phyloP scores from a whole-genome alignment of 495 filamentous ascomycete genomes.

The Evansstolkia leycettana region DNA sequence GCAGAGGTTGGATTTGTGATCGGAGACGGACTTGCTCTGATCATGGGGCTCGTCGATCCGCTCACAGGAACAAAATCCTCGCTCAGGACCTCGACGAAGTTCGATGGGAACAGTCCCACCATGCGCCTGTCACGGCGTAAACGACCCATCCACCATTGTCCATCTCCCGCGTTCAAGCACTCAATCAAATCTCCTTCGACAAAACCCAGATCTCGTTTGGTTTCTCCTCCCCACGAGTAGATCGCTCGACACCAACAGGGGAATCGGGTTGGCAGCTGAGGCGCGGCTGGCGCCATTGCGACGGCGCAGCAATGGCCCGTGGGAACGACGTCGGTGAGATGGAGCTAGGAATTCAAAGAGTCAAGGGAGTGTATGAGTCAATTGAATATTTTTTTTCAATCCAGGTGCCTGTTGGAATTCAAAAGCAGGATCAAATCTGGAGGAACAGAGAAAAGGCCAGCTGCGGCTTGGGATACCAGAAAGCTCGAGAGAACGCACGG shows the following conservation, averaged over 20 bases:
- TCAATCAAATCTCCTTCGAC: slow-evolving; percentile 97
- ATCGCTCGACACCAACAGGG: slow-evolving; percentile 93
- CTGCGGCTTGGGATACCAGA: neutral
- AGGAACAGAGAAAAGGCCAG: neutral
- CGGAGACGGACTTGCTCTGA: slow-evolving; percentile 21
- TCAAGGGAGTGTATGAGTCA: neutral
- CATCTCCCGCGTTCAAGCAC: slow-evolving; percentile 94
- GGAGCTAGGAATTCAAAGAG: neutral
- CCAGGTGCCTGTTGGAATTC: too few relatives aligned
- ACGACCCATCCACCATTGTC: slow-evolving; percentile 95
- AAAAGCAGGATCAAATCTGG: too few relatives aligned
- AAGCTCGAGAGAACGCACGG: slow-evolving; percentile 4
- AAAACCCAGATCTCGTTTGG: slow-evolving; percentile 87
- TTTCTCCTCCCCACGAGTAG: slow-evolving; percentile 97
- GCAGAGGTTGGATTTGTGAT: slow-evolving; percentile 35
- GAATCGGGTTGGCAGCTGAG: slow-evolving; percentile 69
- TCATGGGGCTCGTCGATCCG: slow-evolving; percentile 63
- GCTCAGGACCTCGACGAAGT: slow-evolving; percentile 85
- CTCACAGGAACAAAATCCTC: slow-evolving; percentile 72
- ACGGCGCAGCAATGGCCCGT: neutral
- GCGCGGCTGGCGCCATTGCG: slow-evolving; percentile 47
- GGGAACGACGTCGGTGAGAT: neutral
- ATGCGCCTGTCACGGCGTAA: slow-evolving; percentile 75
- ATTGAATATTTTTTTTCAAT: too few relatives aligned
- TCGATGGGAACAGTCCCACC: slow-evolving; percentile 87